Base-by-base conservation (phyloP, 2,329 filamentous ascomycete species). In the Stemphylium vesicarium region DNA sequence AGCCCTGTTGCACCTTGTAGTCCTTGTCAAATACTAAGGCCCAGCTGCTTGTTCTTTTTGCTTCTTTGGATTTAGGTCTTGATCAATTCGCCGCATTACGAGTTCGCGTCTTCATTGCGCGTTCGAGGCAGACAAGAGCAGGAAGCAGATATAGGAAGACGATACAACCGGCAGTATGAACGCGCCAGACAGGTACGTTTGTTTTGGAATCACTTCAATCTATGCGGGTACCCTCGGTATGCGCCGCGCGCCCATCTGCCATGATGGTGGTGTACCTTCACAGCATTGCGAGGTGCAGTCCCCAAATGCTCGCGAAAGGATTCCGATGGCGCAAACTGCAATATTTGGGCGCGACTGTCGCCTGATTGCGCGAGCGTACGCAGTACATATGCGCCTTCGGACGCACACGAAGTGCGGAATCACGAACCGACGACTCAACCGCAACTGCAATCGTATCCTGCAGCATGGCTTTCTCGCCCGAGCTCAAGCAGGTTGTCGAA, bases 181-280 rank as follows among this genome's bases (percentile, higher is more conserved):
- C 70, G 73, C 73, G 37, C 73, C 73, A 41, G 73, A 75, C 51
- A 70, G 73, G 73, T 75, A 71, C 16, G 71, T 62, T 35, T 39
- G 12, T 15, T 13, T 37, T 43, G 36, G 31, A 10, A 16, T 42
- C 9, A 26, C 33, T 20, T 40, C n/a, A 18, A 44, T 44, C 16
- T 15, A 35, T 18, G 43, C 10, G 18, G 46, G 38, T 26, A 18
- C 39, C 40, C 50, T 48, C 49, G 29, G 49, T 35, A 41, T 58
- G 56, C 53, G 49, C 16, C 49, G 35, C 40, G 9, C 12, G 20
- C 20, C 20, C 20, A 20, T 20, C 20, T 20, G 20, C 20, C 3
- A 20, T 4, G 20, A 20, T 20, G 20, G 4, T 20, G 20, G 20
- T 20, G 20, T 3, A 4, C 20, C 20, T 20, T 20, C 20, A 20